phyloP scores from a whole-genome alignment of 768 basidiomycete species.

The Trametes cinnabarina region DNA sequence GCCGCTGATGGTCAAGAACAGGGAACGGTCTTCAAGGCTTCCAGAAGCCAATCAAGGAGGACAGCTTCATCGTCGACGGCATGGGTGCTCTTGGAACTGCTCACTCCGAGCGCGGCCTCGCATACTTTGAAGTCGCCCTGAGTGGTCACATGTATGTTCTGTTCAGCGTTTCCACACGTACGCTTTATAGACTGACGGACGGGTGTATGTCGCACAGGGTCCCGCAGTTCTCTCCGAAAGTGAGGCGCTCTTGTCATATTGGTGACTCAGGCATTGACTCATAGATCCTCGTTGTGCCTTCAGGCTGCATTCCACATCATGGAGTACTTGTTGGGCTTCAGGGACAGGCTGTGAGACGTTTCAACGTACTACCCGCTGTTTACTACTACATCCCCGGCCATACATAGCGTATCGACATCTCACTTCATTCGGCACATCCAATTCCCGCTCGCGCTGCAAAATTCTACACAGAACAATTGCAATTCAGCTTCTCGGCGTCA shows the following conservation, averaged over 20 bases:
- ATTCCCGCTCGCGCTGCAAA: no score
- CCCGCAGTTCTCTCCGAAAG: conserved; percentile 62
- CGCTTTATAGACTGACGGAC: no score
- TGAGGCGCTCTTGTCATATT: background rate
- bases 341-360: conserved; percentile 24
- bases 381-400: no score
- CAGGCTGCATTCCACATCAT: conserved; percentile 60
- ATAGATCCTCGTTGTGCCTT: background rate
- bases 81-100: conserved; percentile 63
- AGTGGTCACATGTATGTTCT: conserved; percentile 67
- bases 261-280: no score
- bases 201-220: conserved; percentile 39
- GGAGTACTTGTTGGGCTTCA: conserved; percentile 65
- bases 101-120: conserved; percentile 65
- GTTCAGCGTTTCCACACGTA: no score
- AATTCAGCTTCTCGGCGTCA: no score
- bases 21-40: conserved; percentile 70
- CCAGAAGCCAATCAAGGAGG: conserved; percentile 60
- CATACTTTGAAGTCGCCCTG: conserved; percentile 62
- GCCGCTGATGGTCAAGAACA: conserved; percentile 25
- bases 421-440: no score
- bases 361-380: no score
- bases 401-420: no score
- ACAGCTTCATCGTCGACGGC: conserved; percentile 71
- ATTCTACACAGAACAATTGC: no score